Evolutionary conservation across 2,329 filamentous ascomycete species (phyloP).

Genomic region (Cryphonectria radicalis): DNA sequence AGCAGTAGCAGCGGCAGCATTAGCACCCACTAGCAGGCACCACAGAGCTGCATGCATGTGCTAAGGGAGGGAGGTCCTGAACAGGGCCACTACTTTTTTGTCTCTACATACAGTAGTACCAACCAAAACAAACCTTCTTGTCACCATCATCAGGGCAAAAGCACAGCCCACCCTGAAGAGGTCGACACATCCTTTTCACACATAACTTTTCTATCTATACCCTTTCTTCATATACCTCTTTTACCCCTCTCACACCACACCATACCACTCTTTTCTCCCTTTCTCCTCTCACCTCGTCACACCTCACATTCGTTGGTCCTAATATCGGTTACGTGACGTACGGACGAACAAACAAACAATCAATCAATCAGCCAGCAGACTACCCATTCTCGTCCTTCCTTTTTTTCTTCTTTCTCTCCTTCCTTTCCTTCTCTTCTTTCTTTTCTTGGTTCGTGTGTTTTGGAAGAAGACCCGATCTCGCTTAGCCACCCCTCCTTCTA

Average conservation of each 20-base stretch:
- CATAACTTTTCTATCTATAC: not conserved
- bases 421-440: too few species aligned
- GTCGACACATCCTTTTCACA: not conserved
- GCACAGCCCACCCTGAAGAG: not conserved
- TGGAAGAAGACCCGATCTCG: not conserved
- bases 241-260: slow-evolving; percentile 17
- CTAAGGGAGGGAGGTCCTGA: not conserved
- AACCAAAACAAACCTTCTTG: not conserved
- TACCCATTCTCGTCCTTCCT: slow-evolving; percentile 9
- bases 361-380: not conserved
- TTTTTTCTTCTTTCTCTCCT: not conserved
- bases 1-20: slow-evolving; percentile 2
- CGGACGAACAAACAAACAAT: not conserved
- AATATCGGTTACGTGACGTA: slow-evolving; percentile 11
- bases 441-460: slow-evolving; percentile 6
- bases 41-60: slow-evolving; percentile 8
- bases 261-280: not conserved
- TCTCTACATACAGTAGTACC: not conserved
- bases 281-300: slow-evolving; percentile 4
- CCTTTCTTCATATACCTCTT: slow-evolving; percentile 17
- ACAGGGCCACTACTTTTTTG: not conserved
- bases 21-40: not conserved
- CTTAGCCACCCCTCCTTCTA: not conserved
- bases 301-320: slow-evolving; percentile 3
- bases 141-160: not conserved